Evolutionary conservation across 163 green algal genomes (phyloP).

Genomic region (Chlamydomonas reinhardtii): DNA sequence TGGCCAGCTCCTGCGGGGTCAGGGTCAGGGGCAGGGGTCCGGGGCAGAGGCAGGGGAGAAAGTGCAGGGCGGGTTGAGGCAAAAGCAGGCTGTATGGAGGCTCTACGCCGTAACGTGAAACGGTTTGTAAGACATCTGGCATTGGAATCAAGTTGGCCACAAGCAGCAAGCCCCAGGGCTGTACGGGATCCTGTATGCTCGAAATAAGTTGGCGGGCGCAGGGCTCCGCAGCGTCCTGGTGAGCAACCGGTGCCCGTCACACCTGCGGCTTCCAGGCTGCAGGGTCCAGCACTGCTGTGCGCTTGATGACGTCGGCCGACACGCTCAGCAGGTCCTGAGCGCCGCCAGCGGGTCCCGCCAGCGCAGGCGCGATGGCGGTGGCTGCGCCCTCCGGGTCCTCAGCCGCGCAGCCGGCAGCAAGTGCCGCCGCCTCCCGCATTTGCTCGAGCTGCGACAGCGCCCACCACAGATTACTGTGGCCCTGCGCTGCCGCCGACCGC

Average conservation of each 20-base stretch:
- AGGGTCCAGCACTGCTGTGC: neutral
- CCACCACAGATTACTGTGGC: constrained; percentile 41
- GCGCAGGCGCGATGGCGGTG: no score
- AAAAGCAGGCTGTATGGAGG: no score
- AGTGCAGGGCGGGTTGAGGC: neutral
- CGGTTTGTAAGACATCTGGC: no score
- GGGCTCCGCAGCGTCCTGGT: no score
- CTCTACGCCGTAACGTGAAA: no score
- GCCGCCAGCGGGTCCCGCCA: no score
- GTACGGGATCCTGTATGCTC: no score
- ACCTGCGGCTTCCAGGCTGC: constrained; percentile 17
- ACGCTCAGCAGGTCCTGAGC: neutral
- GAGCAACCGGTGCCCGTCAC: no score
- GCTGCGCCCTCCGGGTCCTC: neutral
- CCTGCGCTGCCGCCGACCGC: neutral
- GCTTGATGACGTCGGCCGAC: neutral
- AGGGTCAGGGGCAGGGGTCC: neutral
- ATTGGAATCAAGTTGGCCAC: no score
- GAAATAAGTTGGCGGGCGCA: no score
- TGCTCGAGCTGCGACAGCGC: neutral
- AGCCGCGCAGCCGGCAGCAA: neutral
- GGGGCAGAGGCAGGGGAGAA: neutral
- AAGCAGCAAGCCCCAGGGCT: no score
- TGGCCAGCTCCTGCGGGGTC: neutral
- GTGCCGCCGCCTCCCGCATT: neutral